Conservation (phyloP, 176 grass and related monocot species). For the Hsuehochloa calcarea region DNA sequence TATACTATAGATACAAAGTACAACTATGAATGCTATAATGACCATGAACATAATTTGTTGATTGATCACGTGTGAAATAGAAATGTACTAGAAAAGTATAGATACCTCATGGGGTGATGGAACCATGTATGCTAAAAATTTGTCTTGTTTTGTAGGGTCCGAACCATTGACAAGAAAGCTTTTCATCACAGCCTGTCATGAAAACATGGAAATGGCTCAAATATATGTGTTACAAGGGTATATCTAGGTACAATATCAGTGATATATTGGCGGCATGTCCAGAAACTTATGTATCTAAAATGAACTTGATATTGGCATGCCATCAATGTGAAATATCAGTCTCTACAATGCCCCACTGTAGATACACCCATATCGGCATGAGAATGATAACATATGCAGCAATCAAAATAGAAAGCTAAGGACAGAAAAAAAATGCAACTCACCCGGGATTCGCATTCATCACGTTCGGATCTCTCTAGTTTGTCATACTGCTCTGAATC, state of each 20-base stretch:
- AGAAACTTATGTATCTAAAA: conserved; percentile 15
- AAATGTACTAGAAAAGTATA: conserved; percentile 12
- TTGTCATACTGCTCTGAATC: conserved; percentile 92
- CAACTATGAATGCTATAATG: background rate
- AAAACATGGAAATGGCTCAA: conserved; percentile 24
- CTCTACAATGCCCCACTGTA: background rate
- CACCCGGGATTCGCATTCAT: conserved; percentile 80
- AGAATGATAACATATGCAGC: conserved; percentile 1
- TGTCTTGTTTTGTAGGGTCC: conserved; percentile 75
- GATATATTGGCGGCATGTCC: background rate
- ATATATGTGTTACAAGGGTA: background rate
- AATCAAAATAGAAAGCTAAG: conserved; percentile 18
- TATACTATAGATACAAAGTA: background rate
- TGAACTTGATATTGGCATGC: conserved; percentile 7
- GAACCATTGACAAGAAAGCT: conserved; percentile 81
- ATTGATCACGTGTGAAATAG: background rate
- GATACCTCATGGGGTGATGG: conserved; percentile 74
- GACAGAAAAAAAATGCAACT: conserved; percentile 23
- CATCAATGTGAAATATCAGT: background rate
- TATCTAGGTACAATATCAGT: conserved; percentile 16
- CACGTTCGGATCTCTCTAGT: conserved; percentile 58
- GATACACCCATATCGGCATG: background rate
- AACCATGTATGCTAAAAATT: conserved; percentile 95
- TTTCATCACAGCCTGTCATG: conserved; percentile 89
- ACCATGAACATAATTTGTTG: background rate